Evolutionary conservation across 2,329 filamentous ascomycete genomes (phyloP).

Genomic region (Sporothrix phasma): DNA sequence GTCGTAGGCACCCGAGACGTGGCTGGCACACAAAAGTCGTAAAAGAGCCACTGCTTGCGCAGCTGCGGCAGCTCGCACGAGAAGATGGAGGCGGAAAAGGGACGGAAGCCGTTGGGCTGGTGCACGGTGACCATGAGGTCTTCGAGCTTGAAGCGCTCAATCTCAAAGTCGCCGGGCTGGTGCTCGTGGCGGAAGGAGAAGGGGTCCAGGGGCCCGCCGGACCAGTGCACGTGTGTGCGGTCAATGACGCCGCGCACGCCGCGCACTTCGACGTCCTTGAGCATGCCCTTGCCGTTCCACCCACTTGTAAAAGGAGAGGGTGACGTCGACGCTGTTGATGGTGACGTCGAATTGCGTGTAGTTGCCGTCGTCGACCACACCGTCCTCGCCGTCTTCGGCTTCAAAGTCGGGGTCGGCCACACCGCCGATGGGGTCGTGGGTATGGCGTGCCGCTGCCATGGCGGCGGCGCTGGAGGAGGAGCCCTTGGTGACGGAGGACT

Average conservation of each 20-base stretch:
- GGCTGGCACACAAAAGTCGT: conserved; percentile 94
- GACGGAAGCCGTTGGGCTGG: conserved; percentile 83
- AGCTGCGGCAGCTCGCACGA: conserved; percentile 88
- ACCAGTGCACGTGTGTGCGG: conserved; percentile 70
- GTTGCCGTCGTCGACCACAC: conserved; percentile 67
- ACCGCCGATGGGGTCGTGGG: conserved; percentile 11
- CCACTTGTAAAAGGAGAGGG: conserved; percentile 95
- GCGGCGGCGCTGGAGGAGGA: conserved; percentile 77
- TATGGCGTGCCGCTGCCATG: conserved; percentile 56
- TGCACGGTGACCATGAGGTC: conserved; percentile 86
- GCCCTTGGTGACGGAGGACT: conserved; percentile 82
- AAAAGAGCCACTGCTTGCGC: conserved; percentile 94
- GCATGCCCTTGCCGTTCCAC: conserved; percentile 91
- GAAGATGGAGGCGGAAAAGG: conserved; percentile 90
- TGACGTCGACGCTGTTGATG: conserved; percentile 91
- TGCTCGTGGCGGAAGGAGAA: conserved; percentile 82
- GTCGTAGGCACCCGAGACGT: conserved; percentile 92
- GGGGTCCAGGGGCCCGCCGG: conserved; percentile 61
- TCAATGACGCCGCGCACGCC: conserved; percentile 90
- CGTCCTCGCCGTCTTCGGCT: conserved; percentile 30
- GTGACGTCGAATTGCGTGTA: conserved; percentile 97
- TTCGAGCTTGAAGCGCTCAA: conserved; percentile 92
- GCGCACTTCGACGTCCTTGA: conserved; percentile 88
- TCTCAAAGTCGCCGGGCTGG: conserved; percentile 87
- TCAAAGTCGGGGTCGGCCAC: neutral